Evolutionary conservation across 2,329 filamentous ascomycete species (phyloP).

Genomic region (Fusarium pilosicola): DNA sequence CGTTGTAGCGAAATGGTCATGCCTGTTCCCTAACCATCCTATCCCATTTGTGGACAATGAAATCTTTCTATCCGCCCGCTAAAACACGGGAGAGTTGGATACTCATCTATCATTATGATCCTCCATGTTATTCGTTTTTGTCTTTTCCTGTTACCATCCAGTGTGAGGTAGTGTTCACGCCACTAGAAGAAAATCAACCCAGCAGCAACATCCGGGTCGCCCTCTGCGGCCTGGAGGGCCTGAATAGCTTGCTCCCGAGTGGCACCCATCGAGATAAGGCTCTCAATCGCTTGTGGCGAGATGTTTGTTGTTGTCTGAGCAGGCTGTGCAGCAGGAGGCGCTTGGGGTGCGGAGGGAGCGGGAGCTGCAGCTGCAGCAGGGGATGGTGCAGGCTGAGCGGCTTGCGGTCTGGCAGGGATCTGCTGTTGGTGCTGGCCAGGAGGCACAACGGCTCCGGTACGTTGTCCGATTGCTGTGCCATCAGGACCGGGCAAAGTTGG

Average conservation of each 20-base stretch:
- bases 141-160: constrained; percentile 8
- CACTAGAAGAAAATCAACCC: constrained; percentile 71
- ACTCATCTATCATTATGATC: constrained; percentile 39
- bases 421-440: constrained; percentile 33
- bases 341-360: constrained; percentile 41
- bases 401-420: constrained; percentile 27
- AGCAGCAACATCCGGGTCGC: constrained; percentile 90
- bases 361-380: constrained; percentile 43
- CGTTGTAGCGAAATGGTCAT: constrained; percentile 9
- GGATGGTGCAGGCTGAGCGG: constrained; percentile 43
- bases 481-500: constrained; percentile 86
- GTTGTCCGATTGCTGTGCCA: constrained; percentile 87
- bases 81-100: constrained; percentile 11
- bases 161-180: constrained; percentile 21
- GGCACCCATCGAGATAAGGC: constrained; percentile 82
- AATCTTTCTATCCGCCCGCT: constrained; percentile 37
- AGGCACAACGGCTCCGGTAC: constrained; percentile 76
- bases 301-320: constrained; percentile 49
- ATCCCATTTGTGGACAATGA: constrained; percentile 9
- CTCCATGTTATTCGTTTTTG: constrained; percentile 24
- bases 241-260: constrained; percentile 79
- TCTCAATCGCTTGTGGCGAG: constrained; percentile 75
- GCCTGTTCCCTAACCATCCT: constrained; percentile 13
- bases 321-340: constrained; percentile 42
- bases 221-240: constrained; percentile 82